phyloP scores from a whole-genome alignment of 495 filamentous ascomycete species.

The Aspergillus incahuasiensis region DNA sequence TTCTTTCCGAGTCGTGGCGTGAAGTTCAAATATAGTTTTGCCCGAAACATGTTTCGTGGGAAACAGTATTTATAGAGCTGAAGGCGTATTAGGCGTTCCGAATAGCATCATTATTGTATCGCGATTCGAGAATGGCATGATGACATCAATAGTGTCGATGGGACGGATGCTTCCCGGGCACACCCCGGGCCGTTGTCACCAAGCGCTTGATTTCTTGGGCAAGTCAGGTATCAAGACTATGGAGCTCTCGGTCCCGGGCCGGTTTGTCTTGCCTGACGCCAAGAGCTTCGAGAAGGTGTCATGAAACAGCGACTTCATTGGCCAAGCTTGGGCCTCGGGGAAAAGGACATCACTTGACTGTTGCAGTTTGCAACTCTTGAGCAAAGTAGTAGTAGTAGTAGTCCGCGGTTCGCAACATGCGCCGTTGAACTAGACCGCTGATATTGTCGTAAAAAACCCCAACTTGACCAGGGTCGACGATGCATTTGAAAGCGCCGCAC shows the following conservation, averaged over 20 bases:
- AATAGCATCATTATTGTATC: not conserved
- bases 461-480: not conserved
- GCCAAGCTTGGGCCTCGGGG: not conserved
- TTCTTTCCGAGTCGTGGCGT: not conserved
- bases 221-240: not conserved
- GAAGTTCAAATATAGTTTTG: not conserved
- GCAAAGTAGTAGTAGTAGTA: not conserved
- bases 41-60: not conserved
- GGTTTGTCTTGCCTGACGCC: not conserved
- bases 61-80: not conserved
- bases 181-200: not conserved
- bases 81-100: not conserved
- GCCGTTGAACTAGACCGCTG: not conserved
- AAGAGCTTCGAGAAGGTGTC: constrained; percentile 6
- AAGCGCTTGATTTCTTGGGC: not conserved
- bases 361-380: too few relatives aligned
- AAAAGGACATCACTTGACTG: not conserved
- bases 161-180: not conserved
- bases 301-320: not conserved
- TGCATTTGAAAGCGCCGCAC: not conserved
- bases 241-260: not conserved
- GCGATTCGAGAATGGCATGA: not conserved
- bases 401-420: constrained; percentile 1
- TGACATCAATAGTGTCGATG: not conserved
- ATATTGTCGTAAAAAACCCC: not conserved